Base-by-base conservation (phyloP, 129 eudicot species). In the Pittosporum tobira region DNA sequence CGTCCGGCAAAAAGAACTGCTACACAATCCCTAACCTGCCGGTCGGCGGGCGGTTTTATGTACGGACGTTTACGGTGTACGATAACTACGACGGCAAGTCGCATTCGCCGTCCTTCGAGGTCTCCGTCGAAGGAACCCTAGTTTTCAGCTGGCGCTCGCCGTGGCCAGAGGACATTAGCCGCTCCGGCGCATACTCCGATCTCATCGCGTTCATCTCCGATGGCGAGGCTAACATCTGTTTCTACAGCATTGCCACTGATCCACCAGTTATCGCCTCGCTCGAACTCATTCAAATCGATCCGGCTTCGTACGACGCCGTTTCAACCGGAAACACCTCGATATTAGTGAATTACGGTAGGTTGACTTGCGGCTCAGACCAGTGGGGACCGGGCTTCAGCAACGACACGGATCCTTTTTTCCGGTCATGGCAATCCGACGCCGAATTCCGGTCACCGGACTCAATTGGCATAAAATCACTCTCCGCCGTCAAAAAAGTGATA, bases 331-430 rank as follows among this genome's bases (percentile, higher is more conserved):
- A 68, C 22, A 64, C 63, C 0, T 66, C 83, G 6, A 66, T 87
- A 45, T 62, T 93, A 28, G 96, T 93, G 14, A 93, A 87, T 65
- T 93, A 87, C 43, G 99, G 99, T 1, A 61, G 99, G 27, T 64
- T 93, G 74, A 73, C 81, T 3, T 74, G 85, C 45, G 96, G 96
- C 6, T 79, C 89, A 20, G 69, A 40, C 19, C 96, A 79, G 48
- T 93, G 96, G 96, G 96, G 99, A 10, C 94, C 94, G 1, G 99
- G 99, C 20, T 87, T 93, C 44, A 83, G 81, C 38, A 87, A 93
- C 34, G 99, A 93, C 44, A 76, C 83, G 1, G 99, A 93, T 53
- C 54, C 73, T 16, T 81, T 87, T 48, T 82, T 79, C 53, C 78
- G 99, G 26, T 81, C 85, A 0, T 93, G 99, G 99, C 94, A 81